Base-by-base conservation (phyloP, 371 early-diverging fungal species). In the Smittium culicis region DNA sequence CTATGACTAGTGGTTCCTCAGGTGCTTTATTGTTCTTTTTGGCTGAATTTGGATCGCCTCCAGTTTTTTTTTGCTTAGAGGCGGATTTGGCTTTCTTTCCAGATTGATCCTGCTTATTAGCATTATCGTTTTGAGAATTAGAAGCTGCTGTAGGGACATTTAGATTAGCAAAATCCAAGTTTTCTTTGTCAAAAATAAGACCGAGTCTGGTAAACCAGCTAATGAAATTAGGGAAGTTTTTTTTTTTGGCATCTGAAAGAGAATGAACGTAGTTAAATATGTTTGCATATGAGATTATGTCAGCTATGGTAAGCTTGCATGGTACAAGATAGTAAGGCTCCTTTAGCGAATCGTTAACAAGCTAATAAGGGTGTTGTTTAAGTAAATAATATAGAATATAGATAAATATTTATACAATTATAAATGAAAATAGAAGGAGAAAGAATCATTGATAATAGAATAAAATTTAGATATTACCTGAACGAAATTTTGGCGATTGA, bases 281-380 rank as follows among this genome's bases (percentile, higher is more conserved):
- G 65, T 84, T 82, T 64, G 81, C 82, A 79, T 86, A 91, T n/a
- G 81, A 70, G 32, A 84, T 81, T 28, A 89, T 62, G 71, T 91
- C 92, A 20, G 86, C 88, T 56, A 87, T 68, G 3, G 86, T 81
- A 61, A 88, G 71, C 62, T 73, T 68, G 76, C 88, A 82, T 68
- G 78, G 79, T 34, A 83, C 85, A 63, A 91, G 70, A 71, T 79
- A 91, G 32, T 88, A 87, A 61, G 80, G 73, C 54, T 71, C 74
- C 62, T 74, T 81, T 58, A 89, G 76, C 61, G 83, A 82, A n/a
- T 80, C 81, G 74, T 89, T 83, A 71, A 90, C 80, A 31, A 80
- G 76, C 80, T 85, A 74, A 20, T n/a, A n/a, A n/a, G n/a, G n/a
- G n/a, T n/a, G n/a, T n/a, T n/a, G n/a, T n/a, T n/a, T n/a, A n/a